These are phyloP conservation scores for Vanderwaltozyma yarrowii DNA, from an alignment of 805 yeast genomes.

Conservation along the genomic window DNA sequence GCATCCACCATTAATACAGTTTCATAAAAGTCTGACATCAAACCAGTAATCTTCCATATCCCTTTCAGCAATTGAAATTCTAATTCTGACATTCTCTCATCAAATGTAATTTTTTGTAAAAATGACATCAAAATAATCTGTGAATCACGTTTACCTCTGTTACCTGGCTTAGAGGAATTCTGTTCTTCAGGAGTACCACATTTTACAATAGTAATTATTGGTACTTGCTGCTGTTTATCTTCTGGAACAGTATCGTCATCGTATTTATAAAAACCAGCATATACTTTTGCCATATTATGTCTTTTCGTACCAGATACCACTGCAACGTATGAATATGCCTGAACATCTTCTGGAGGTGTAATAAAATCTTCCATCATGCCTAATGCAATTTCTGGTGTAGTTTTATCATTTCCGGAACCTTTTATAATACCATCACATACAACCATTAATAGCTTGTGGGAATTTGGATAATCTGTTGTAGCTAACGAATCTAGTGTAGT, in stretches of 20 bases:
- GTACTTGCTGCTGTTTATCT: constrained; percentile 79
- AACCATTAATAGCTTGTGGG: constrained; percentile 77
- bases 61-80: constrained; percentile 67
- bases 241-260: constrained; percentile 63
- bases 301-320: constrained; percentile 91
- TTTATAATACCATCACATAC: constrained; percentile 92
- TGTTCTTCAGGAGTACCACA: constrained; percentile 83
- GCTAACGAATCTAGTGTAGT: constrained; percentile 86
- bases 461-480: constrained; percentile 92
- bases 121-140: constrained; percentile 87
- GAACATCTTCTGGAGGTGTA: constrained; percentile 62
- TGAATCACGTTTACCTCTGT: constrained; percentile 93
- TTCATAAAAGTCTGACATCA: constrained; percentile 77
- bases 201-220: constrained; percentile 68
- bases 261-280: constrained; percentile 87
- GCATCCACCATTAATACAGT: constrained; percentile 89
- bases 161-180: constrained; percentile 69
- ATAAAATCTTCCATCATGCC: constrained; percentile 78
- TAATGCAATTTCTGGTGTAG: constrained; percentile 85
- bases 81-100: constrained; percentile 88
- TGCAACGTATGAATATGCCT: constrained; percentile 83
- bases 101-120: constrained; percentile 76
- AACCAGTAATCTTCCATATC: constrained; percentile 76
- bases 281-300: constrained; percentile 96
- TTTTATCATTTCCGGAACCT: constrained; percentile 81